Evolutionary conservation across 2,329 filamentous ascomycete species (phyloP).

Genomic region (Nemania sp.): DNA sequence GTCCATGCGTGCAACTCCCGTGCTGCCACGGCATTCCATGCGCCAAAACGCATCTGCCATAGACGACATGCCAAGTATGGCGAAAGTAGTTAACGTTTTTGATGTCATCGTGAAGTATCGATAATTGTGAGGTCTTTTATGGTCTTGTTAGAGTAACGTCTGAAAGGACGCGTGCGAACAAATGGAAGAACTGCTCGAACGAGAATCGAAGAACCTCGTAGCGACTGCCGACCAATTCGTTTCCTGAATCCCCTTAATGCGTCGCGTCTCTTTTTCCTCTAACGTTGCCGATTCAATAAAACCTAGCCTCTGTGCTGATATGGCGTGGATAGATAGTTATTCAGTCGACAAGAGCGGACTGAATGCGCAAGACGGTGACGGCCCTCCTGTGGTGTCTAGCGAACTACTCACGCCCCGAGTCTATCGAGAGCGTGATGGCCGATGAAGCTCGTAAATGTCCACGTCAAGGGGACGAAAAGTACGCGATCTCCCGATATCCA

Average conservation of each 20-base stretch:
- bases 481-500: slow-evolving; percentile 20
- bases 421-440: background rate
- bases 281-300: background rate
- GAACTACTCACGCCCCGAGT: slow-evolving; percentile 9
- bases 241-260: background rate
- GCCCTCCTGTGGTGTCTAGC: slow-evolving; percentile 5
- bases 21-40: slow-evolving; percentile 76
- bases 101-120: slow-evolving; percentile 24
- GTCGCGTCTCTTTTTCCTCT: background rate
- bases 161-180: background rate
- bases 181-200: slow-evolving; percentile 4
- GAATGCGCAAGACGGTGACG: background rate
- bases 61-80: slow-evolving; percentile 40
- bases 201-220: background rate
- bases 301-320: too few relatives aligned
- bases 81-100: slow-evolving; percentile 33
- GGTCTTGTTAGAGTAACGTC: too few relatives aligned
- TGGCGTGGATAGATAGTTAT: too few relatives aligned
- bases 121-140: background rate
- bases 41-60: slow-evolving; percentile 78
- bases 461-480: slow-evolving; percentile 10
- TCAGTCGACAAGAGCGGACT: background rate
- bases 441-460: slow-evolving; percentile 3
- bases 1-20: slow-evolving; percentile 74
- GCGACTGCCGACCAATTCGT: background rate